These are phyloP conservation scores for Tylopilus plumbeoviolaceoides DNA, from an alignment of 768 basidiomycete species.

Conservation along the genomic window DNA sequence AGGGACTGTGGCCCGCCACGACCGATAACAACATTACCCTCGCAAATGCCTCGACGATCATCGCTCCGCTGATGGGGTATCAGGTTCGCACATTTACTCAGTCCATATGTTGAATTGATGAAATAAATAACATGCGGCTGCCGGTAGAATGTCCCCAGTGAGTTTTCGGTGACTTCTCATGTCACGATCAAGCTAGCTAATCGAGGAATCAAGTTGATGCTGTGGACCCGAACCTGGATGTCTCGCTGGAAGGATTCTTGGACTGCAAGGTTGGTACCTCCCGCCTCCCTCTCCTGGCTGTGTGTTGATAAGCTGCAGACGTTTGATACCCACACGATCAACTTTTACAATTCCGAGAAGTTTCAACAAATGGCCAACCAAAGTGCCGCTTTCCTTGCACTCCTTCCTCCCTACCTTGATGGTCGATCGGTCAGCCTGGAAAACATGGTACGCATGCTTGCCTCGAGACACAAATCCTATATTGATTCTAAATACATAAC, in stretches of 20 bases:
- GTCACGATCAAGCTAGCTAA: conserved; percentile 3
- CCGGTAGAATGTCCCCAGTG: conserved; percentile 40
- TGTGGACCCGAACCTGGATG: conserved; percentile 55
- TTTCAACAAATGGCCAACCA: conserved; percentile 47
- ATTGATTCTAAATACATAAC: conserved; percentile 5
- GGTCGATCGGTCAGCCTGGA: conserved; percentile 47
- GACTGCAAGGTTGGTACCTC: conserved; percentile 45
- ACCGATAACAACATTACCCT: conserved; percentile 45
- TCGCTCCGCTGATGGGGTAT: conserved; percentile 62
- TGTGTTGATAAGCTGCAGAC: conserved; percentile 32
- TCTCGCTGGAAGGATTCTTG: conserved; percentile 66
- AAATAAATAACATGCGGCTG: background rate
- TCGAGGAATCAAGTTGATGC: conserved; percentile 46
- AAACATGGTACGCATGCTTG: conserved; percentile 48
- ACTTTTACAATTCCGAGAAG: conserved; percentile 51
- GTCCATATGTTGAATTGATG: conserved; percentile 7
- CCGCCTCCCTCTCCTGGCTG: background rate
- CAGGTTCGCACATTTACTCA: conserved; percentile 35
- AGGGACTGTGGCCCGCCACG: conserved; percentile 62
- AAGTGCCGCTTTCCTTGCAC: conserved; percentile 44
- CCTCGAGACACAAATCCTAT: background rate
- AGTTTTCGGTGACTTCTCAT: conserved; percentile 10
- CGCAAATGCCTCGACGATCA: conserved; percentile 60
- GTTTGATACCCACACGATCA: conserved; percentile 42
- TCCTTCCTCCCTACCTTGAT: conserved; percentile 50